phyloP scores from a whole-genome alignment of 2,329 filamentous ascomycete genomes.

The Colletotrichum liaoningense region DNA sequence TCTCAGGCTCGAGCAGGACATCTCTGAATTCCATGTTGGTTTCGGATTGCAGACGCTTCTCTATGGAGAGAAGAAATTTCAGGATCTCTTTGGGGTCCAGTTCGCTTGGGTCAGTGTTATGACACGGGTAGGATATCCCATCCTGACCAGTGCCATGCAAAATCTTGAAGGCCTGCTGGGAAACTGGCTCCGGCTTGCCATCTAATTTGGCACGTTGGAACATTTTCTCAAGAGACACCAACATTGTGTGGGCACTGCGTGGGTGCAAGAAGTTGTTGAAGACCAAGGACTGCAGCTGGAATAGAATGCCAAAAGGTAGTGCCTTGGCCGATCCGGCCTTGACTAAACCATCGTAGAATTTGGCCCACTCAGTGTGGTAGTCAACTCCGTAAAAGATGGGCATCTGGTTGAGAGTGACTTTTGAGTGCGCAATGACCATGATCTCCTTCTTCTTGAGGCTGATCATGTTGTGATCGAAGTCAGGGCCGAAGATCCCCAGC shows the following conservation, averaged over 20 bases:
- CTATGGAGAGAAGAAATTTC: conserved; percentile 50
- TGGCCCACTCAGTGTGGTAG: conserved; percentile 42
- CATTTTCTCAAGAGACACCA: conserved; percentile 58
- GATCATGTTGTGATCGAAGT: conserved; percentile 40
- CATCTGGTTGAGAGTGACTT: conserved; percentile 5
- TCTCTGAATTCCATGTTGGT: neutral
- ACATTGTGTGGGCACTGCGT: conserved; percentile 51
- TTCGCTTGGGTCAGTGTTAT: conserved; percentile 56
- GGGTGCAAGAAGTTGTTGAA: conserved; percentile 73
- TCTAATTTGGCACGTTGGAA: conserved; percentile 41
- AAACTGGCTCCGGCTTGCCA: conserved; percentile 51
- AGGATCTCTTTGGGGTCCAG: conserved; percentile 56
- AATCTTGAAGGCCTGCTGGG: conserved; percentile 63
- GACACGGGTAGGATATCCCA: conserved; percentile 65
- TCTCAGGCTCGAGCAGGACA: conserved; percentile 37
- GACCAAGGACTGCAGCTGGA: conserved; percentile 73
- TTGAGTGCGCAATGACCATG: conserved; percentile 36
- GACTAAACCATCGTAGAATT: conserved; percentile 6
- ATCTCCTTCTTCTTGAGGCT: conserved; percentile 40
- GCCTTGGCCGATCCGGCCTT: conserved; percentile 40
- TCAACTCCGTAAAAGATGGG: conserved; percentile 15
- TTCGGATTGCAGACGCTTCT: conserved; percentile 49
- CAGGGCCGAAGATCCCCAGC: conserved; percentile 41
- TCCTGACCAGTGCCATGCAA: conserved; percentile 62
- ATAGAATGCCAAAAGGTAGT: conserved; percentile 66